Evolutionary conservation across 140 eudicot species (phyloP).

Genomic region (Flaveria floridana): DNA sequence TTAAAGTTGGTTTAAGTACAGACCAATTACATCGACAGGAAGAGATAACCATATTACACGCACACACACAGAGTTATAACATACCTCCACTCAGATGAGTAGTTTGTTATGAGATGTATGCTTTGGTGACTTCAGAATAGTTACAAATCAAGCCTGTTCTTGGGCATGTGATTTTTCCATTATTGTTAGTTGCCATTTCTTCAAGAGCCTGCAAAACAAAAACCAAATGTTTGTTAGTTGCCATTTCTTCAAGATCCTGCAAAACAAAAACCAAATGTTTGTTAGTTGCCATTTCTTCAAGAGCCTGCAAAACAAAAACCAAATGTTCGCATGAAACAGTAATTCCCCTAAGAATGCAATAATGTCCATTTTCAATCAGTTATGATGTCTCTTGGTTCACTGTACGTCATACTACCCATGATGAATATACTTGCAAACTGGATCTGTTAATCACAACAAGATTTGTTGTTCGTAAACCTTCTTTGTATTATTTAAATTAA

Average conservation of each 20-base stretch:
- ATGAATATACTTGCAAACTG: no score
- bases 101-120: conserved; percentile 59
- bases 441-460: no score
- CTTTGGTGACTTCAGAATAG: conserved; percentile 63
- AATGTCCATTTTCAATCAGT: no score
- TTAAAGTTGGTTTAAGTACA: conserved; percentile 35
- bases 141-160: conserved; percentile 64
- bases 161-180: conserved; percentile 82
- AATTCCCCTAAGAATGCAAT: no score
- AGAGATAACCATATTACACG: conserved; percentile 20
- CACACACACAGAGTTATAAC: background rate
- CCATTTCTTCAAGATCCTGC: conserved; percentile 97
- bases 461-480: no score
- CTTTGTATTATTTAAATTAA: no score
- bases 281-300: conserved; percentile 83
- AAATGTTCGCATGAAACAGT: background rate
- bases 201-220: conserved; percentile 70
- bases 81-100: conserved; percentile 6
- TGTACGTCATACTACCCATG: no score
- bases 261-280: background rate
- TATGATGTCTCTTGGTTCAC: no score
- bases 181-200: conserved; percentile 79
- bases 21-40: conserved; percentile 32
- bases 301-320: conserved; percentile 56
- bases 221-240: conserved; percentile 42